A percentile compares a stretch with the other conserved stretches of the same genome.
These are phyloP conservation scores for Geotrichum bryndzae DNA, from an alignment of 1,139 yeast genomes.

Conservation along the genomic window DNA sequence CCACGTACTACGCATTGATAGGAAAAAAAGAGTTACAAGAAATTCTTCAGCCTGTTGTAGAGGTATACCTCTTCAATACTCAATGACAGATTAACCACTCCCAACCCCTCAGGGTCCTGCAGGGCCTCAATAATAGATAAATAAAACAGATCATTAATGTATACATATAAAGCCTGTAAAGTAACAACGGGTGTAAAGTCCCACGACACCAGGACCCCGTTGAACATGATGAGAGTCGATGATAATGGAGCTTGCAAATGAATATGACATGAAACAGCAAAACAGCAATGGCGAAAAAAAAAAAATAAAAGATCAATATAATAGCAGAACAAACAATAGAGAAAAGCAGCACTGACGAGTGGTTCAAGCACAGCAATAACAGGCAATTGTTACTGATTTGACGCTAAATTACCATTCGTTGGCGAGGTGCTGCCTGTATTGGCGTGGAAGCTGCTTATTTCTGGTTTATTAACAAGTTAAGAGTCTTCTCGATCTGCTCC, in stretches of 20 bases:
- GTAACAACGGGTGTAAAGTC: background rate
- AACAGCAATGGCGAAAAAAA: background rate
- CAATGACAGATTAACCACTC: background rate
- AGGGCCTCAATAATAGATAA: background rate
- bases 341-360: background rate
- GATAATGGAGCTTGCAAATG: background rate
- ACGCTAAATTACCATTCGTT: background rate
- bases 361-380: background rate
- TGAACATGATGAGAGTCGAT: background rate
- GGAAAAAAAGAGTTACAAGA: no score
- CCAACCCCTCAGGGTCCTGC: background rate
- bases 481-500: conserved; percentile 13
- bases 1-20: no score
- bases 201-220: background rate
- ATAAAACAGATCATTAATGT: background rate
- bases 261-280: background rate
- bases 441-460: background rate
- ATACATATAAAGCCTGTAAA: background rate
- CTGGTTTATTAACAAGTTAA: conserved; percentile 5
- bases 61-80: no score
- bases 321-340: background rate
- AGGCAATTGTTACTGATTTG: background rate
- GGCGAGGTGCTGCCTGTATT: background rate
- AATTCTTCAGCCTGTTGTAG: no score
- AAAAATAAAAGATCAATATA: no score